Conservation (phyloP, 345 rosid genomes). For the Citrus glauca region DNA sequence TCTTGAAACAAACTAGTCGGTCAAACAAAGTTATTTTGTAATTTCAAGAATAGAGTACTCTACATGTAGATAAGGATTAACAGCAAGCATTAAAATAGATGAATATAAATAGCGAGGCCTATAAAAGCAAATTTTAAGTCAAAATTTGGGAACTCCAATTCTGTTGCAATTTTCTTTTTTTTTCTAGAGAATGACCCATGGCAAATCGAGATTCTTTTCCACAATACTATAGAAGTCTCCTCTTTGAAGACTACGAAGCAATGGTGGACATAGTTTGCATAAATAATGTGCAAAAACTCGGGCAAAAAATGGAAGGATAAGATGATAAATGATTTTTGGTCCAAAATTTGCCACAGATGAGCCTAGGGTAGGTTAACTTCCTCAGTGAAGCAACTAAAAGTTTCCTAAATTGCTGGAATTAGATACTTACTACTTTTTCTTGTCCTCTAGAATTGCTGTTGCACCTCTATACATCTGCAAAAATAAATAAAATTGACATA, state of each 20-base stretch:
- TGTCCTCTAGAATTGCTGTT: slow-evolving; percentile 76
- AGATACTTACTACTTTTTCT: slow-evolving; percentile 66
- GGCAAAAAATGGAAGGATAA: background rate
- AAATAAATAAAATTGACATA: slow-evolving; percentile 8
- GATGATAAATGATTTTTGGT: background rate
- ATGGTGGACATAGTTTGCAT: background rate
- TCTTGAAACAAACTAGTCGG: background rate
- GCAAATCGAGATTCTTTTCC: background rate
- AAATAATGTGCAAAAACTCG: background rate
- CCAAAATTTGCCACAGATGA: background rate
- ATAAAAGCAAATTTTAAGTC: background rate
- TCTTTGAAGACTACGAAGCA: background rate
- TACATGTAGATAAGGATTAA: too few relatives aligned
- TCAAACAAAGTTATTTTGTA: background rate
- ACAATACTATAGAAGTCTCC: background rate
- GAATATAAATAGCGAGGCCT: background rate
- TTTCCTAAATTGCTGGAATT: slow-evolving; percentile 1
- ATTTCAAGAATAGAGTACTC: background rate
- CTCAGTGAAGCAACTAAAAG: slow-evolving; percentile 3
- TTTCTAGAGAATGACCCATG: background rate
- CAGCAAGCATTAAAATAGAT: background rate
- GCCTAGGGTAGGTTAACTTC: slow-evolving; percentile 4
- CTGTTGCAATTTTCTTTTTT: background rate
- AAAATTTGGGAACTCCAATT: background rate
- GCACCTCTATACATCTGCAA: slow-evolving; percentile 87